Conservation (phyloP, 2,329 filamentous ascomycete genomes). For the Ceratocystis cubensis region DNA sequence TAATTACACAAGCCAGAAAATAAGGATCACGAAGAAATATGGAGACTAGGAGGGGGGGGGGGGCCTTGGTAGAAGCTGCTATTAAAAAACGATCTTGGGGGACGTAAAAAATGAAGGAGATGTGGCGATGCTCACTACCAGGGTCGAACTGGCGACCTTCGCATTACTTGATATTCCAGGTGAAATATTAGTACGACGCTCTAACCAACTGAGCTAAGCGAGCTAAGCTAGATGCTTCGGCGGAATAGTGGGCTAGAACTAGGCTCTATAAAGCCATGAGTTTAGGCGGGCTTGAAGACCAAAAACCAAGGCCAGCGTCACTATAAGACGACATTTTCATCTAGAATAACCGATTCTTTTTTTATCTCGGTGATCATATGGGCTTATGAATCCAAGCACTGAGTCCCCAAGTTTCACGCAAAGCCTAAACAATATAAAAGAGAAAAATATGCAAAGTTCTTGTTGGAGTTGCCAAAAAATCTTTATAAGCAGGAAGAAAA, state of each 20-base stretch:
- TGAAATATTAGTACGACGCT: slow-evolving; percentile 21
- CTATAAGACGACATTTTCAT: too few species aligned
- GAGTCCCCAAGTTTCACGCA: too few species aligned
- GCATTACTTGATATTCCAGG: slow-evolving; percentile 17
- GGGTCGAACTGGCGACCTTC: slow-evolving; percentile 21
- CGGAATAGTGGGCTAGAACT: too few species aligned
- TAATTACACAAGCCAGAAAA: not conserved
- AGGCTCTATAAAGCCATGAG: too few species aligned
- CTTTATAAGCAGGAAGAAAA: not conserved
- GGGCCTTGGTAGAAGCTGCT: not conserved
- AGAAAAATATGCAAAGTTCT: not conserved
- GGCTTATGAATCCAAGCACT: too few species aligned
- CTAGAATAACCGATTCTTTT: too few species aligned
- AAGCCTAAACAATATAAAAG: not conserved
- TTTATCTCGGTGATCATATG: too few species aligned
- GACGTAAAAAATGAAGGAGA: not conserved
- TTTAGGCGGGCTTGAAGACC: too few species aligned
- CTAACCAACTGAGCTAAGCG: slow-evolving; percentile 21
- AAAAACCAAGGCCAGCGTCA: too few species aligned
- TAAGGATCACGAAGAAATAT: not conserved
- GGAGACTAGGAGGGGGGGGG: not conserved
- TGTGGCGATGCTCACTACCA: slow-evolving; percentile 18
- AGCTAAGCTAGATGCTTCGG: slow-evolving; percentile 6
- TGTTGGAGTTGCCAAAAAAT: not conserved
- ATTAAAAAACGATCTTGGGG: not conserved